Evolutionary conservation across 148 eudicot species (phyloP), one percentile per base, ranked within the genome.

Genomic region (Heliamphora exappendiculata): DNA sequence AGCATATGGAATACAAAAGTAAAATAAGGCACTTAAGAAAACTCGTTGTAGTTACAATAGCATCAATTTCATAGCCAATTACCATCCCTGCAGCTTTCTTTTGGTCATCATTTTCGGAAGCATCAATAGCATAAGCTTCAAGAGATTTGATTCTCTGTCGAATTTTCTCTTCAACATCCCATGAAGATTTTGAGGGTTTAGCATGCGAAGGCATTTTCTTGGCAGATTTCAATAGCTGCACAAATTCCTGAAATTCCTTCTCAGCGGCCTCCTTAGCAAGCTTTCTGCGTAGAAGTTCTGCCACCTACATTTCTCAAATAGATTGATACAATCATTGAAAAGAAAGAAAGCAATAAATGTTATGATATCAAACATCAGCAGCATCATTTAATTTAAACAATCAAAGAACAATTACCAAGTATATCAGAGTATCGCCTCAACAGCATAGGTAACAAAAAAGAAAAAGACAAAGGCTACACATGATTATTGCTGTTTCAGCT

Each of bases 1-100:
- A 39, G 41, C 13, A 24, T 7, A 44, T 20, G 4, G 44, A 68
- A 34, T 53, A 16, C 36, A 22, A 70, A 26, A 42, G n/a, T 49
- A 41, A 59, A 34, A 24, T 26, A 20, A 36, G 29, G 11, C 6
- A 31, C 29, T 24, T 19, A 8, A 44, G 36, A 71, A 42, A 63
- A 70, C 5, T 7, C 3, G 39, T 68, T 34, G 45, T 57, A 44
- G 54, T 64, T 31, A 57, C 82, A 76, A 19, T 39, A 69, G 31
- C 55, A 58, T 9, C 66, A 71, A 64, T 9, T 72, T 66, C 66
- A 57, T 74, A 50, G 47, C 53, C 12, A 82, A 77, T 77, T 54
- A 93, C 98, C 97, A 59, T 82, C 57, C 88, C 94, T 57, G 94
- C 96, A 45, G 84, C 84, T 81, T 81, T 92, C 89, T 84, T 89